Percentiles rank a stretch among this genome's conserved stretches.
Evolutionary conservation across 768 basidiomycete genomes (phyloP).

Genomic region (Sporobolomyces roseus): DNA sequence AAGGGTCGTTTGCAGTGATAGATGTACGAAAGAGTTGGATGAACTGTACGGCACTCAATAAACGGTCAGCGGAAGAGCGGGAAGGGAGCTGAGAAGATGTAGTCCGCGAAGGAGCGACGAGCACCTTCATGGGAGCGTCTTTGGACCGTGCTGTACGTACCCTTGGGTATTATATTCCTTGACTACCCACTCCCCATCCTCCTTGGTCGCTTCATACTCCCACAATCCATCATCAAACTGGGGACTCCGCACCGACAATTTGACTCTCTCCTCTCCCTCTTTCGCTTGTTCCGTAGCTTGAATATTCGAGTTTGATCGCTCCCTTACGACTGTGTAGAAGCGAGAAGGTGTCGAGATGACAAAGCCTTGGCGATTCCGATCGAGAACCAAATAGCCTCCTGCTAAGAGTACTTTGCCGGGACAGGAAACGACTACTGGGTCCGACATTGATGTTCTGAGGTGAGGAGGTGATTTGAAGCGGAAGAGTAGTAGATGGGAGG

Average conservation of each 20-base stretch:
- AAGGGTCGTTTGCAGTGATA: conserved; percentile 62
- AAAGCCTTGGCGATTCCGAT: conserved; percentile 74
- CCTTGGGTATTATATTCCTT: not conserved
- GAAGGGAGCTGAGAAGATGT: too few relatives aligned
- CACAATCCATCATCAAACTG: conserved; percentile 70
- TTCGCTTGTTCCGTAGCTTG: not conserved
- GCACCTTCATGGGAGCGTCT: too few relatives aligned
- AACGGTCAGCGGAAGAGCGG: not conserved
- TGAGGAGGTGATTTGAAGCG: not conserved
- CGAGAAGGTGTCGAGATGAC: conserved; percentile 89
- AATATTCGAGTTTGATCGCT: not conserved
- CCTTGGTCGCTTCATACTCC: conserved; percentile 34
- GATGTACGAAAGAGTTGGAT: conserved; percentile 82
- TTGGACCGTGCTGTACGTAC: too few relatives aligned
- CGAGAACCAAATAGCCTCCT: conserved; percentile 95
- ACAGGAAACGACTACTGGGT: conserved; percentile 63
- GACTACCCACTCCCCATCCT: conserved; percentile 19
- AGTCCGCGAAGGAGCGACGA: not conserved
- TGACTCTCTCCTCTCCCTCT: conserved; percentile 47
- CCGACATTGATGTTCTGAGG: not conserved
- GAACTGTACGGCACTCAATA: not conserved
- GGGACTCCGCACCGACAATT: conserved; percentile 74
- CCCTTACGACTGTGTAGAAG: conserved; percentile 75
- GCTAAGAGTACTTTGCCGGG: conserved; percentile 94
- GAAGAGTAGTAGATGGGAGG: not conserved